Conservation (phyloP, 106 monocot species). For the Narthecium ossifragum region DNA sequence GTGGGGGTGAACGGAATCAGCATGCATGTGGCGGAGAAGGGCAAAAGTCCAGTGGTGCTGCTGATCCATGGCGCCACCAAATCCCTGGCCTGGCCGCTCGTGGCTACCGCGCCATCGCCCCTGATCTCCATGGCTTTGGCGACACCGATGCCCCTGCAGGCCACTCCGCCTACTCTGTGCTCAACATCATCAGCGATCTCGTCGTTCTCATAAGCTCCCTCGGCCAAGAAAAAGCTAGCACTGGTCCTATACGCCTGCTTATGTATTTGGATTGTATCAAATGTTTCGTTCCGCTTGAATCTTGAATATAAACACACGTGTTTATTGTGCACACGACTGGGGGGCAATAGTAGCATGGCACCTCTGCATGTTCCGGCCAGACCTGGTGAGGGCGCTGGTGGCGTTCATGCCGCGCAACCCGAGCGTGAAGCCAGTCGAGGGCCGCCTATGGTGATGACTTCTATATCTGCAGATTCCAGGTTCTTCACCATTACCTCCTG, state of each 20-base stretch:
- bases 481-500: not conserved
- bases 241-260: not conserved
- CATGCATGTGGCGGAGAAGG: constrained; percentile 73
- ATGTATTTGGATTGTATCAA: no score
- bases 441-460: constrained; percentile 33
- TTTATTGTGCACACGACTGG: constrained; percentile 61
- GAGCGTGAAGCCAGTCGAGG: constrained; percentile 17
- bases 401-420: constrained; percentile 24
- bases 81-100: constrained; percentile 28
- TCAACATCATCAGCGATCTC: constrained; percentile 44
- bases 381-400: constrained; percentile 45
- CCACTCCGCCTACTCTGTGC: constrained; percentile 12
- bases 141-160: constrained; percentile 27
- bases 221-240: constrained; percentile 11
- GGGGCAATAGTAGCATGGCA: constrained; percentile 58
- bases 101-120: constrained; percentile 47
- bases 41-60: constrained; percentile 43
- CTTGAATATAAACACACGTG: constrained; percentile 9
- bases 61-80: constrained; percentile 76
- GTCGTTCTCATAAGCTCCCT: constrained; percentile 21
- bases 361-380: constrained; percentile 42
- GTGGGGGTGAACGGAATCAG: constrained; percentile 38
- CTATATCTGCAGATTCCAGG: constrained; percentile 35
- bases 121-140: constrained; percentile 67
- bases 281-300: no score